Conservation (phyloP, 805 yeast genomes). For the Hanseniaspora mollemarum region DNA sequence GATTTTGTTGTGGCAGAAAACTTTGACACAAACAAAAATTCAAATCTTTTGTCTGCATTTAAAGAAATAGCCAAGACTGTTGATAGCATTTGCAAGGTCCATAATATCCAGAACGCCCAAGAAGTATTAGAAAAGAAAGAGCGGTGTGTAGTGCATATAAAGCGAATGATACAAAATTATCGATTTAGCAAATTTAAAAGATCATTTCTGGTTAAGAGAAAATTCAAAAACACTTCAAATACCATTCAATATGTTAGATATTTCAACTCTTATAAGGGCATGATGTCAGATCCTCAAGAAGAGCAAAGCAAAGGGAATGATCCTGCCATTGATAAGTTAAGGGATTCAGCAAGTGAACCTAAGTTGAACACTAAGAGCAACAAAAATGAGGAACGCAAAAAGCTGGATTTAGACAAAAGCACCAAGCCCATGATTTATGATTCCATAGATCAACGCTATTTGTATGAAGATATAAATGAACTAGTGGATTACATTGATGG, state of each 20-base stretch:
- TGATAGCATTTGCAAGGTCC: neutral
- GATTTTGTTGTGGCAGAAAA: neutral
- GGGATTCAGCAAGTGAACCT: no score
- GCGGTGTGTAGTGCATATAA: neutral
- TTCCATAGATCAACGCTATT: neutral
- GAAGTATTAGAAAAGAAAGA: neutral
- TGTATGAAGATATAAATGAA: neutral
- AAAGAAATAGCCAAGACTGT: neutral
- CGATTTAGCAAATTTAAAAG: constrained; percentile 3
- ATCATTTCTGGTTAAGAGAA: neutral
- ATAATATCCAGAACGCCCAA: neutral
- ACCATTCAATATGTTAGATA: neutral
- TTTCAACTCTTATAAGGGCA: neutral
- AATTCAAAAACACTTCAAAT: neutral
- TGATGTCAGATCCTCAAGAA: neutral
- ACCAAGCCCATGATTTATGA: neutral
- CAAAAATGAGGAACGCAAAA: neutral
- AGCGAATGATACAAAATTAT: neutral
- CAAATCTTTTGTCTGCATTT: neutral
- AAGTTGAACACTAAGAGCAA: no score
- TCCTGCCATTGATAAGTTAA: no score
- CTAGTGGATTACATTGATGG: neutral
- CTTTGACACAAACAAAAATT: neutral
- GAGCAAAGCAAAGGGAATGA: neutral
- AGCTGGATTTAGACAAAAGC: neutral